These are phyloP conservation scores for Phytophthora litchii DNA, from an alignment of 352 stramenopile species.

Conservation along the genomic window DNA sequence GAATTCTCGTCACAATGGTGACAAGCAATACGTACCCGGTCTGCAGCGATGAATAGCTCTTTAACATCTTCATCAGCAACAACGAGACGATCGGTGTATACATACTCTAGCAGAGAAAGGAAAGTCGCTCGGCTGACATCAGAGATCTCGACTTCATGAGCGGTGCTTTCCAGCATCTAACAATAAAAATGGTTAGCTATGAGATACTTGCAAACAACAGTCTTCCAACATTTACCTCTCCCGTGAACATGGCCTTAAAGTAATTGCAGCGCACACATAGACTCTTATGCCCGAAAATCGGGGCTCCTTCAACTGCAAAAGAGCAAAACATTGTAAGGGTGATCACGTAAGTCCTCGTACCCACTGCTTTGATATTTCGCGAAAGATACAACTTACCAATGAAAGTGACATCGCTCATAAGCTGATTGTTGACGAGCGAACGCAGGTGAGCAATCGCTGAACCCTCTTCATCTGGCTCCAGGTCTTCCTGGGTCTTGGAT, in stretches of 20 bases:
- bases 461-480: slow-evolving; percentile 41
- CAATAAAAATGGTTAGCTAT: neutral
- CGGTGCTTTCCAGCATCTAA: slow-evolving; percentile 91
- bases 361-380: neutral
- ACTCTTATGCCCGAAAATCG: slow-evolving; percentile 89
- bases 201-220: slow-evolving; percentile 1
- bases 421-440: slow-evolving; percentile 72
- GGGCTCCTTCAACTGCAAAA: slow-evolving; percentile 73
- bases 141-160: slow-evolving; percentile 89
- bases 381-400: slow-evolving; percentile 45
- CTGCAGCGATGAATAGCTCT: slow-evolving; percentile 93
- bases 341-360: neutral
- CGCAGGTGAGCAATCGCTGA: slow-evolving; percentile 76
- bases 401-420: slow-evolving; percentile 87
- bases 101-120: slow-evolving; percentile 93
- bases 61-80: slow-evolving; percentile 88
- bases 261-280: slow-evolving; percentile 94
- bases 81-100: slow-evolving; percentile 96
- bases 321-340: neutral
- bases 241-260: slow-evolving; percentile 91
- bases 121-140: slow-evolving; percentile 93
- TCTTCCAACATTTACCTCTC: slow-evolving; percentile 46
- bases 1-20: neutral
- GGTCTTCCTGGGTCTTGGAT: slow-evolving; percentile 45
- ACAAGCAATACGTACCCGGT: slow-evolving; percentile 53